These are phyloP conservation scores for Debaryomyces fabryi DNA, from an alignment of 1,139 yeast genomes.

Conservation along the genomic window DNA sequence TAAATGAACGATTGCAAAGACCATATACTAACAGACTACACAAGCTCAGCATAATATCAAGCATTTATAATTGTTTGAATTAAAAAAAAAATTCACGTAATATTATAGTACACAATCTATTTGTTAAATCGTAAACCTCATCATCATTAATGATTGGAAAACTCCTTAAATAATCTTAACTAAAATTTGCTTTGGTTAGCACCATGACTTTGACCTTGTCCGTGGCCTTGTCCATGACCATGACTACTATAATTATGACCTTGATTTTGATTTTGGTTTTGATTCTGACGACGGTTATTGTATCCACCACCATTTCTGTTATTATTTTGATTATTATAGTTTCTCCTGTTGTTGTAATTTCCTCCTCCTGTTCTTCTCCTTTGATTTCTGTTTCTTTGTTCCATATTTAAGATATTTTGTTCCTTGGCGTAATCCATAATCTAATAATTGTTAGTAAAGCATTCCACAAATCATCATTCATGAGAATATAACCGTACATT, in stretches of 20 bases:
- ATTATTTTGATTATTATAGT: constrained; percentile 14
- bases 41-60: background rate
- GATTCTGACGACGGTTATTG: constrained; percentile 14
- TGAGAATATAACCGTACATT: background rate
- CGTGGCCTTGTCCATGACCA: constrained; percentile 6
- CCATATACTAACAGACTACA: background rate
- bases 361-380: constrained; percentile 41
- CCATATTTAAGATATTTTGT: constrained; percentile 58
- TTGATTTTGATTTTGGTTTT: constrained; percentile 8
- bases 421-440: constrained; percentile 84
- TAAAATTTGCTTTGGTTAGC: constrained; percentile 4
- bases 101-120: constrained; percentile 13
- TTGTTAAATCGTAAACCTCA: constrained; percentile 9
- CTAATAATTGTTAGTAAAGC: constrained; percentile 25
- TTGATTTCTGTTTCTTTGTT: constrained; percentile 52
- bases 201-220: constrained; percentile 5
- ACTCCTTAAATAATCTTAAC: background rate
- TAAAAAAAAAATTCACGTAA: constrained; percentile 8
- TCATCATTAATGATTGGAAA: constrained; percentile 1
- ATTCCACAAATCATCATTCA: background rate
- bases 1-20: background rate
- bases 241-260: constrained; percentile 5
- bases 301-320: constrained; percentile 14
- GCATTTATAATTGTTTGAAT: background rate
- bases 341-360: constrained; percentile 19